A percentile compares a stretch with the other conserved stretches of the same genome.
Conservation (phyloP, 768 basidiomycete genomes). For the Rubroboletus satanas region DNA sequence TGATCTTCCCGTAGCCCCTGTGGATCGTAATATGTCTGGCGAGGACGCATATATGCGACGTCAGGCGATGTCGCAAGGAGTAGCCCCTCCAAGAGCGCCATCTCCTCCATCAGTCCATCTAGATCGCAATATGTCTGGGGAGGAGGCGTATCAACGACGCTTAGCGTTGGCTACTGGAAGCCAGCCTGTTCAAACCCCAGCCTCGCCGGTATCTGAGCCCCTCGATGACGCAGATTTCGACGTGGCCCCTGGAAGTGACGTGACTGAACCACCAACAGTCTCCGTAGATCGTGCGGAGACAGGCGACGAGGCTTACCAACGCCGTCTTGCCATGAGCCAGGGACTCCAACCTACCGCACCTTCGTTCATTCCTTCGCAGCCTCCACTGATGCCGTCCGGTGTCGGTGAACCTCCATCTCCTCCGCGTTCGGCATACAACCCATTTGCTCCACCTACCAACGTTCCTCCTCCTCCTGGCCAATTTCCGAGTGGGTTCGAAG, state of each 20-base stretch:
- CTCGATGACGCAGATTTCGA: constrained; percentile 20
- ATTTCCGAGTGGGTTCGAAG: constrained; percentile 48
- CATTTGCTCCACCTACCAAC: constrained; percentile 61
- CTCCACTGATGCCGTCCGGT: constrained; percentile 21
- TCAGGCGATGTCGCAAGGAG: constrained; percentile 58
- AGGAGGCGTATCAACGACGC: constrained; percentile 74
- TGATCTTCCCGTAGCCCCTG: constrained; percentile 32
- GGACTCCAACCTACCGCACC: constrained; percentile 30
- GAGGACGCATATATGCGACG: constrained; percentile 82
- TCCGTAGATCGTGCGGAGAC: constrained; percentile 35
- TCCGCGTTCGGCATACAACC: constrained; percentile 60
- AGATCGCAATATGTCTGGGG: constrained; percentile 57
- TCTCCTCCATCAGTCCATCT: constrained; percentile 36
- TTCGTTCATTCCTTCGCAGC: constrained; percentile 25
- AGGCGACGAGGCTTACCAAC: constrained; percentile 68
- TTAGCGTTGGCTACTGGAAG: constrained; percentile 57
- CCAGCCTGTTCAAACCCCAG: constrained; percentile 14
- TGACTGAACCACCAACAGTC: not conserved
- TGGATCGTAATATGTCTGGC: constrained; percentile 55
- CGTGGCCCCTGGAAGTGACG: constrained; percentile 1
- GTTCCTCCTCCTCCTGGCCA: constrained; percentile 57
- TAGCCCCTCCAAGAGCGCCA: constrained; percentile 15
- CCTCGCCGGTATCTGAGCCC: constrained; percentile 24
- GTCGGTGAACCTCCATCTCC: constrained; percentile 38
- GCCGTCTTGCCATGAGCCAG: constrained; percentile 56